Base-by-base conservation (phyloP, 78 protist species). In the Emiliania huxleyi region DNA sequence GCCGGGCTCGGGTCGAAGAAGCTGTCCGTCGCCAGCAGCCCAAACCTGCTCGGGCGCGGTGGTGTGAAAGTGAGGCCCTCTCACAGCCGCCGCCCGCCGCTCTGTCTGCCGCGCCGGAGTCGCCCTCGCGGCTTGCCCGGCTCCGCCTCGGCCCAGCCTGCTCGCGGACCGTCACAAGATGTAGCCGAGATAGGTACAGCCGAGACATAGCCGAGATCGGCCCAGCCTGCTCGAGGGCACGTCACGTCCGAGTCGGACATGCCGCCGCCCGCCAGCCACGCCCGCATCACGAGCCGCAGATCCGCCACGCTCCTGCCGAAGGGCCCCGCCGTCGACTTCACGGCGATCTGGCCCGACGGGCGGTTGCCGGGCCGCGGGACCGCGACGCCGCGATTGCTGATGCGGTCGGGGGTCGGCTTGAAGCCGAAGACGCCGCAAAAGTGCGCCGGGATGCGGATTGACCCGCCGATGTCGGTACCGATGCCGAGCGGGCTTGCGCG, bases 401-500 rank as follows among this genome's bases (percentile, higher is more conserved):
- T 5, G 46, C 89, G 69, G 35, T 26, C 89, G 49, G 22, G 29
- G 37, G 94, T 79, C 40, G 90, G 55, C 90, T 35, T 42, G 75
- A 42, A 18, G 94, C 91, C 94, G 52, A 93, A 90, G 0, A 95
- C 91, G 75, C 97, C 97, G 90, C 96, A 95, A 18, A 91, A 52
- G 69, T 94, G 81, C 11, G 96, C 95, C 37, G 97, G 97, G 21
- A 94, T 91, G 62, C 96, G 84, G 49, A 95, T 73, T 18, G 96
- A 95, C 49, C 97, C 97, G 75, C 96, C 97, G 71, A 96, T 96
- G 91, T 96, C 95, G 93, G 94, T 83, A 37, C 95, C 96, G 77
- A 92, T 29, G n/a, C n/a, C 93, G 62, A 93, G 18, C 11, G 97
- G 97, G 33, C 81, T 85, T 44, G 91, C 33, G 38, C 94, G 93